Conservation (phyloP, 192 early-diverging fungal genomes). For the Linderina pennispora region DNA sequence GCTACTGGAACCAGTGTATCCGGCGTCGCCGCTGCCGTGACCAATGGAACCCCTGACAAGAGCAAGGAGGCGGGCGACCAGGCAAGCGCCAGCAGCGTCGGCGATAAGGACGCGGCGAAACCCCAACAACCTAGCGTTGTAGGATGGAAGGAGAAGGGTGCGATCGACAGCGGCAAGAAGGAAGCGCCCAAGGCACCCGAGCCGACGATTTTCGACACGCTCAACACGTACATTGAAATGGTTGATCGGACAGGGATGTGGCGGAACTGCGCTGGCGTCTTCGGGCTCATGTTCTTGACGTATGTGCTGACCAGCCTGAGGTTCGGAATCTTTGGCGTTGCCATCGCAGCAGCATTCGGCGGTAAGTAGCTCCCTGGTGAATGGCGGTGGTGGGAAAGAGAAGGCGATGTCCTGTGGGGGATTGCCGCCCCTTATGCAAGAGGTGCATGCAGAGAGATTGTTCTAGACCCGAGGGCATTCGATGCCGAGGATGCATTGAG, state of each 20-base stretch:
- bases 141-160: constrained; percentile 46
- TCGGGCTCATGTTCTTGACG: constrained; percentile 43
- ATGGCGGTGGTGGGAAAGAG: constrained; percentile 46
- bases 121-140: no score
- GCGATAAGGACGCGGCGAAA: constrained; percentile 8
- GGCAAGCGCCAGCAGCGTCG: not conserved
- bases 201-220: constrained; percentile 34
- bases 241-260: constrained; percentile 45
- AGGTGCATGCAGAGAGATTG: no score
- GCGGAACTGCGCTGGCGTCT: constrained; percentile 49
- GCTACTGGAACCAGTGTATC: not conserved
- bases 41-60: not conserved
- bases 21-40: constrained; percentile 2
- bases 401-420: not conserved
- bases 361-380: constrained; percentile 60
- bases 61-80: not conserved
- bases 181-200: constrained; percentile 16
- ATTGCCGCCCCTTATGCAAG: no score
- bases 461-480: no score
- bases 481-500: no score
- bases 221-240: constrained; percentile 39
- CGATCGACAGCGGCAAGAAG: constrained; percentile 44
- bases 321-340: constrained; percentile 45
- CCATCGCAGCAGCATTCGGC: constrained; percentile 28
- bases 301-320: constrained; percentile 41